Percentiles rank a stretch among this genome's conserved stretches.
phyloP scores from a whole-genome alignment of 2,329 filamentous ascomycete species.

The Eurotiales sp. region DNA sequence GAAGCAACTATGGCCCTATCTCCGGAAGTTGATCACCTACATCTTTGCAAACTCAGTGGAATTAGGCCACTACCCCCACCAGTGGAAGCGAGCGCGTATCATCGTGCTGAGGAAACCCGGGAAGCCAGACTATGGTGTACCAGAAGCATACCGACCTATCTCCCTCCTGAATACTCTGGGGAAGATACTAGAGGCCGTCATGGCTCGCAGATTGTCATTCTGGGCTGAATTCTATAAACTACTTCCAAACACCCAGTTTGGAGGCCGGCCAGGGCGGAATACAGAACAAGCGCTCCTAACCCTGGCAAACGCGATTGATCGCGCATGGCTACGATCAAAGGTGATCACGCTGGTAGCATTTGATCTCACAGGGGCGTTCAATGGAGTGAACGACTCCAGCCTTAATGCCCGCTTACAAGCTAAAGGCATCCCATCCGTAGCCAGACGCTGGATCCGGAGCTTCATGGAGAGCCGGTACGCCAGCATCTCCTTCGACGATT shows the following conservation, averaged over 20 bases:
- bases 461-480: slow-evolving; percentile 17
- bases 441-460: slow-evolving; percentile 16
- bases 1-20: slow-evolving; percentile 15
- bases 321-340: too few relatives aligned
- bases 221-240: slow-evolving; percentile 19
- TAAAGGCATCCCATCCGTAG: too few relatives aligned
- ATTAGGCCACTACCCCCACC: slow-evolving; percentile 19
- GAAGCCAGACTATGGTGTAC: slow-evolving; percentile 24
- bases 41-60: slow-evolving; percentile 17
- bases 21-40: slow-evolving; percentile 3
- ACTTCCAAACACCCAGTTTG: slow-evolving; percentile 14
- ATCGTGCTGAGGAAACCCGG: slow-evolving; percentile 23
- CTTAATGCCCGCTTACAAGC: too few relatives aligned
- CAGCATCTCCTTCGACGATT: slow-evolving; percentile 18
- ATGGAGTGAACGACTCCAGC: too few relatives aligned
- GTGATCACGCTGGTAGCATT: too few relatives aligned
- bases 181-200: slow-evolving; percentile 19
- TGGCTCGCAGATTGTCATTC: slow-evolving; percentile 19
- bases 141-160: slow-evolving; percentile 24
- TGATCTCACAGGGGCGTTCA: too few relatives aligned
- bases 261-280: too few relatives aligned
- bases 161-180: slow-evolving; percentile 23
- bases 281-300: too few relatives aligned
- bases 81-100: slow-evolving; percentile 20
- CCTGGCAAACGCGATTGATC: too few relatives aligned